These are phyloP conservation scores for Hawksworthiomyces lignivorus DNA, from an alignment of 2,329 filamentous ascomycete species.

Conservation along the genomic window DNA sequence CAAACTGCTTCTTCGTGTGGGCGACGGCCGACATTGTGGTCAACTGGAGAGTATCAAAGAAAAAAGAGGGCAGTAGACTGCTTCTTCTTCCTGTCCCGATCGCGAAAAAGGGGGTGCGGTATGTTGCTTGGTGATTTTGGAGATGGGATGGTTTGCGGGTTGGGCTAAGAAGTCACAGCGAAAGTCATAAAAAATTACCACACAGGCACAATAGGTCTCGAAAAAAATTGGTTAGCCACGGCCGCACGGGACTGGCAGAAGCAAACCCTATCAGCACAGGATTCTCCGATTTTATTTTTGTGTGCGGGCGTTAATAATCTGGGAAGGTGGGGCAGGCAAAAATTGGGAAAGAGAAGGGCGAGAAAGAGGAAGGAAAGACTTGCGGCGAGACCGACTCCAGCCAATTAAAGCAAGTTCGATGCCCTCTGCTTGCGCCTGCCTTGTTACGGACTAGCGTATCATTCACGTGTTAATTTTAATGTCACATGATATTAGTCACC, in stretches of 20 bases:
- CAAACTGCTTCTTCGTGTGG: constrained; percentile 85
- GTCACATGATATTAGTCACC: not conserved
- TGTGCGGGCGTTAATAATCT: constrained; percentile 11
- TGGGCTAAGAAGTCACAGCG: constrained; percentile 7
- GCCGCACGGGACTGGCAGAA: not conserved
- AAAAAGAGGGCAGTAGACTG: constrained; percentile 5
- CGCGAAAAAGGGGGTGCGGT: constrained; percentile 9
- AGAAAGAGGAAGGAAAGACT: constrained; percentile 9
- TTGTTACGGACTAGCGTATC: no score
- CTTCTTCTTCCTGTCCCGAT: constrained; percentile 12
- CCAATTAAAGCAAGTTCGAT: constrained; percentile 4
- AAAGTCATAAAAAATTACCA: constrained; percentile 11
- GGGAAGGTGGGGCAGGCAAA: not conserved
- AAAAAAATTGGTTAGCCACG: constrained; percentile 15
- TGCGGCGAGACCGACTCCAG: not conserved
- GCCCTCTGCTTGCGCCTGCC: not conserved
- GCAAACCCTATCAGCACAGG: constrained; percentile 12
- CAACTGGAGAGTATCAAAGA: constrained; percentile 3
- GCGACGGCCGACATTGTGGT: constrained; percentile 58
- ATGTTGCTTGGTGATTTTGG: constrained; percentile 6
- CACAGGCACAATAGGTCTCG: constrained; percentile 10
- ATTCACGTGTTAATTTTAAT: not conserved
- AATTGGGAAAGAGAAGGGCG: constrained; percentile 3
- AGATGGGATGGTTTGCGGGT: constrained; percentile 13
- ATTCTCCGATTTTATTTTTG: constrained; percentile 13